phyloP scores from a whole-genome alignment of 768 basidiomycete species.

The Lentinus brumalis region DNA sequence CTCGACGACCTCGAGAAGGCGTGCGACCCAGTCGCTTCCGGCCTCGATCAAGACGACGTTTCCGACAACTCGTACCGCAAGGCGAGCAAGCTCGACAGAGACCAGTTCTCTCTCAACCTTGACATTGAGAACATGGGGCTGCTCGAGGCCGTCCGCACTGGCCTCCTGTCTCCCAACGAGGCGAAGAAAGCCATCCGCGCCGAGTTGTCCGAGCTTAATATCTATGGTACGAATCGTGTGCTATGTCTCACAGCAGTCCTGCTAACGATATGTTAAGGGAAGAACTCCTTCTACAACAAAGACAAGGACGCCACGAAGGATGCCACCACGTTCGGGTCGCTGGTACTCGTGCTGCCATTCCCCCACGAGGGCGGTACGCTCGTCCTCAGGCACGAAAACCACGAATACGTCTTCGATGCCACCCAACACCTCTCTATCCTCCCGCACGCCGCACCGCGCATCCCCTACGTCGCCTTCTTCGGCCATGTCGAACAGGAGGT shows the following conservation, averaged over 20 bases:
- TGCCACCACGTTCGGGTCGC: constrained; percentile 41
- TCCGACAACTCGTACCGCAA: constrained; percentile 47
- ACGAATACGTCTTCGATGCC: constrained; percentile 35
- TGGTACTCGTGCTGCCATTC: constrained; percentile 51
- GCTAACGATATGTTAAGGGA: not conserved
- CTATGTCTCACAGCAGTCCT: not conserved
- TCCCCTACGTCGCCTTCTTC: constrained; percentile 46
- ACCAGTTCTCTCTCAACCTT: constrained; percentile 38
- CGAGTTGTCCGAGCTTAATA: constrained; percentile 47
- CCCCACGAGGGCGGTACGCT: constrained; percentile 47
- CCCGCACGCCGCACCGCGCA: constrained; percentile 9
- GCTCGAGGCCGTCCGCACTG: constrained; percentile 29
- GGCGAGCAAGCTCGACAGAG: constrained; percentile 42
- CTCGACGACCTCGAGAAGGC: constrained; percentile 33
- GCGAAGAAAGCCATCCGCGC: constrained; percentile 25
- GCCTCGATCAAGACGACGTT: constrained; percentile 37
- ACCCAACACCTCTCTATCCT: constrained; percentile 21
- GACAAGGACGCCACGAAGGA: constrained; percentile 17
- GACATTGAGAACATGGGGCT: constrained; percentile 33
- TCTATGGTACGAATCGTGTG: constrained; percentile 37
- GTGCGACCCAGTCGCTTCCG: constrained; percentile 45
- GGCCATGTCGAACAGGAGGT: constrained; percentile 51
- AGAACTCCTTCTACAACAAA: constrained; percentile 17
- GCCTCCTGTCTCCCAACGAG: constrained; percentile 29
- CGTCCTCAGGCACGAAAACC: constrained; percentile 27